phyloP scores from a whole-genome alignment of 768 basidiomycete species.

The Galerina sulciceps region DNA sequence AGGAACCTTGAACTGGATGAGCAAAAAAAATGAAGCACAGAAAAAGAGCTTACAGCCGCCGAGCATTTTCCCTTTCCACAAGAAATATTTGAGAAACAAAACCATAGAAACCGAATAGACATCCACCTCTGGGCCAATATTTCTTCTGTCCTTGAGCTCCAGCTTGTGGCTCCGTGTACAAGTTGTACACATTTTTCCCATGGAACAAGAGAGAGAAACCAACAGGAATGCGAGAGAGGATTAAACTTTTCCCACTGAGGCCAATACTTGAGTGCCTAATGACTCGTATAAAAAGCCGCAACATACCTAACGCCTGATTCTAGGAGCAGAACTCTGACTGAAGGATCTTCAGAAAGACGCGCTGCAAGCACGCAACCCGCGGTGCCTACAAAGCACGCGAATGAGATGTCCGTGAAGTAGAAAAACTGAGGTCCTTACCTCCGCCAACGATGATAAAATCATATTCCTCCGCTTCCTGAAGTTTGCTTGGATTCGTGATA shows the following conservation, averaged over 20 bases:
- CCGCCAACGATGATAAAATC: conserved; percentile 61
- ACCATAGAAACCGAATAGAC: conserved; percentile 7
- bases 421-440: conserved; percentile 35
- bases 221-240: conserved; percentile 47
- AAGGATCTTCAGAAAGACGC: conserved; percentile 59
- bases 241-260: conserved; percentile 46
- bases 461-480: conserved; percentile 34
- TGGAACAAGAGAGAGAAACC: conserved; percentile 47
- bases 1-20: conserved; percentile 45
- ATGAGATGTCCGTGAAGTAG: background rate
- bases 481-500: conserved; percentile 27
- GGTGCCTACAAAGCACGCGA: conserved; percentile 44
- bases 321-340: conserved; percentile 55
- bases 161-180: conserved; percentile 61
- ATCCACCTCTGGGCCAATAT: conserved; percentile 79
- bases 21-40: background rate
- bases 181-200: conserved; percentile 51
- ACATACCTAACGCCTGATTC: conserved; percentile 66
- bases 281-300: background rate
- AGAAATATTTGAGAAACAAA: background rate
- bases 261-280: background rate
- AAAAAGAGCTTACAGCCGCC: conserved; percentile 64
- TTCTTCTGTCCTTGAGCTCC: conserved; percentile 49
- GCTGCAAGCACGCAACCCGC: conserved; percentile 66
- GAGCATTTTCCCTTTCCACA: conserved; percentile 58